A percentile compares a stretch with the other conserved stretches of the same genome.
Conservation (phyloP, 495 filamentous ascomycete genomes). For the Usnea hakonensis region DNA sequence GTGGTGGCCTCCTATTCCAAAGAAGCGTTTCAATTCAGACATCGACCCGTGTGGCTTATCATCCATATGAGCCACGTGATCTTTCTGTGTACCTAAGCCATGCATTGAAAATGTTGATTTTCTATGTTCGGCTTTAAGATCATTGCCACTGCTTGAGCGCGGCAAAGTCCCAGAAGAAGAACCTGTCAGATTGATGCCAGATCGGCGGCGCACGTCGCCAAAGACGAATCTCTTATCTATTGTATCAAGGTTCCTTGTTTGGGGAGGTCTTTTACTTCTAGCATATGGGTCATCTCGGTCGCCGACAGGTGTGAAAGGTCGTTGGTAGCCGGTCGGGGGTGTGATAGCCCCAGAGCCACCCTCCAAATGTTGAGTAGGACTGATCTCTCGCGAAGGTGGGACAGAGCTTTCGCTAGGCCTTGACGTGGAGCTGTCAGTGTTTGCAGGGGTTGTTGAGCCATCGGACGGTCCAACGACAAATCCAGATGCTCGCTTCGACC, state of each 20-base stretch:
- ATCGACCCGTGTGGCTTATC: slow-evolving; percentile 76
- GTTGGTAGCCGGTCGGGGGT: slow-evolving; percentile 44
- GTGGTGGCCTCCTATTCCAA: slow-evolving; percentile 59
- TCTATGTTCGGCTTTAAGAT: slow-evolving; percentile 41
- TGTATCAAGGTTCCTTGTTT: slow-evolving; percentile 55
- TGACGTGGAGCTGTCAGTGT: slow-evolving; percentile 1
- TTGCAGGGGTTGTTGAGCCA: not conserved
- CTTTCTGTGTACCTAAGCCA: slow-evolving; percentile 38
- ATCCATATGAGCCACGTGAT: slow-evolving; percentile 37
- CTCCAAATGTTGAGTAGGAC: slow-evolving; percentile 31
- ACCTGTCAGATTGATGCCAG: slow-evolving; percentile 18
- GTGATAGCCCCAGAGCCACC: slow-evolving; percentile 49
- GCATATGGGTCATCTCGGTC: slow-evolving; percentile 87
- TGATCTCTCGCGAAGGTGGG: slow-evolving; percentile 56
- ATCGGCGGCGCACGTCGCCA: slow-evolving; percentile 47
- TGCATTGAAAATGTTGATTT: slow-evolving; percentile 33
- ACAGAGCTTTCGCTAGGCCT: slow-evolving; percentile 47
- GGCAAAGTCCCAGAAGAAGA: slow-evolving; percentile 24
- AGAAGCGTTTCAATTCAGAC: slow-evolving; percentile 90
- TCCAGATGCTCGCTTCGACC: slow-evolving; percentile 45
- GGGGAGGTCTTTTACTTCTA: slow-evolving; percentile 68
- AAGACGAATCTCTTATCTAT: slow-evolving; percentile 88
- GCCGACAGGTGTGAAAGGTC: slow-evolving; percentile 70
- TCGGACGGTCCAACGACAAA: slow-evolving; percentile 60
- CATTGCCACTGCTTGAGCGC: slow-evolving; percentile 41